These are phyloP conservation scores for Recurvomyces mirabilis DNA, from an alignment of 495 filamentous ascomycete species.

Conservation along the genomic window DNA sequence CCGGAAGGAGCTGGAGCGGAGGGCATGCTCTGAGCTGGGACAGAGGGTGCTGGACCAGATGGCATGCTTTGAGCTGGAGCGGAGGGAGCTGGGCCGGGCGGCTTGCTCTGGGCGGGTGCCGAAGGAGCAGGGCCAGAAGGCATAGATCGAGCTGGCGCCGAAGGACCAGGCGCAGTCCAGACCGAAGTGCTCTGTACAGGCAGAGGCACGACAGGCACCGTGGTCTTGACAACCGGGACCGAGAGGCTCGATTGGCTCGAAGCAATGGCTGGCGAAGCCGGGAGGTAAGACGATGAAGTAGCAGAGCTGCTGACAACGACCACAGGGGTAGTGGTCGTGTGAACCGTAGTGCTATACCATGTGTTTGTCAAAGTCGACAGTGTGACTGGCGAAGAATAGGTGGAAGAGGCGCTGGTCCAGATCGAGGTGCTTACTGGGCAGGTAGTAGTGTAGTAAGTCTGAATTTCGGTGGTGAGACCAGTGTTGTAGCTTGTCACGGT, in stretches of 20 bases:
- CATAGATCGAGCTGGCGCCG: not conserved
- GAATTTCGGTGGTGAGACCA: not conserved
- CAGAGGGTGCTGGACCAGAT: not conserved
- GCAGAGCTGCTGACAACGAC: not conserved
- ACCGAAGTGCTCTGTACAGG: not conserved
- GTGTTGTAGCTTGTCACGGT: not conserved
- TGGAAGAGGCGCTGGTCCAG: not conserved
- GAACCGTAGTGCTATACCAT: not conserved
- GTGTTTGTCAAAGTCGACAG: slow-evolving; percentile 1
- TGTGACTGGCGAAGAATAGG: slow-evolving; percentile 4
- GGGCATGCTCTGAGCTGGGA: not conserved
- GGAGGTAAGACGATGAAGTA: not conserved
- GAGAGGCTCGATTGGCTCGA: not conserved
- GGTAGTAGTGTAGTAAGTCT: slow-evolving; percentile 3
- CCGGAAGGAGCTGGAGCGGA: not conserved
- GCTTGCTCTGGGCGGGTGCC: not conserved
- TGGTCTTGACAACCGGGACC: not conserved
- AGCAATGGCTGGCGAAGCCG: not conserved
- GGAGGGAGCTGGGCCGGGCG: not conserved
- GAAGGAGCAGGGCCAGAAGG: not conserved
- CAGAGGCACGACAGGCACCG: not conserved
- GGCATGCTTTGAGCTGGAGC: not conserved
- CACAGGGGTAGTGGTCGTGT: not conserved
- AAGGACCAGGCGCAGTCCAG: not conserved
- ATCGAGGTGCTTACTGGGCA: not conserved